Evolutionary conservation across 2,329 filamentous ascomycete genomes (phyloP), one percentile per base, ranked within the genome.

Genomic region (Colletotrichum graminicola): DNA sequence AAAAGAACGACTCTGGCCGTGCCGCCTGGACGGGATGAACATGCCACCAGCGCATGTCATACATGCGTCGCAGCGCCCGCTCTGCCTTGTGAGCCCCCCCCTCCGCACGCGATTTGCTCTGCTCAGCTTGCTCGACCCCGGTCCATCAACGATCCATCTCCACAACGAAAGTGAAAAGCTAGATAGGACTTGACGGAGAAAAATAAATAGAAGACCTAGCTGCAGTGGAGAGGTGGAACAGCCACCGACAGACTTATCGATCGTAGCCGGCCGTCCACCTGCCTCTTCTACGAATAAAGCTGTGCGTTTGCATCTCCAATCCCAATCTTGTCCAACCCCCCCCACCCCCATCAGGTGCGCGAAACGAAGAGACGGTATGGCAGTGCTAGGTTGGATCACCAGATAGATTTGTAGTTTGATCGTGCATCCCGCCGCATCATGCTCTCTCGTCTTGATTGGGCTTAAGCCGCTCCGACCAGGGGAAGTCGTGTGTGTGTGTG

Each of bases 21-120:
- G 18, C 49, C 51, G 14, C 39, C 23, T 43, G 64, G 64, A 67
- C 68, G 57, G 68, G 68, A 71, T 36, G 68, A 71, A 71, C 68
- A 62, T 67, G 68, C 43, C 64, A 47, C 56, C 57, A 43, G 64
- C 26, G 57, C 26, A 67, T 71, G 68, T 62, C 68, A 67, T 71
- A 64, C 68, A 67, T 71, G 64, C 64, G 62, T 71, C 56, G 16
- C 68, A 41, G 59, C 68, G 64, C 68, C 64, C 67, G 67, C 67
- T 67, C 64, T 67, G 67, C 64, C 67, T 43, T 67, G 57, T 52
- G 49, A 70, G 43, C 18, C 6, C 41, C 23, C n/a, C 23, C 18
- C 56, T 23, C n/a, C 3, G 16, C 12, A 45, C 10, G 18, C 32
- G 29, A 29, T 18, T 5, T 61, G 14, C 29, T 49, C 57, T 34